Base-by-base conservation (phyloP, 768 basidiomycete genomes). In the Leccinum boreale region DNA sequence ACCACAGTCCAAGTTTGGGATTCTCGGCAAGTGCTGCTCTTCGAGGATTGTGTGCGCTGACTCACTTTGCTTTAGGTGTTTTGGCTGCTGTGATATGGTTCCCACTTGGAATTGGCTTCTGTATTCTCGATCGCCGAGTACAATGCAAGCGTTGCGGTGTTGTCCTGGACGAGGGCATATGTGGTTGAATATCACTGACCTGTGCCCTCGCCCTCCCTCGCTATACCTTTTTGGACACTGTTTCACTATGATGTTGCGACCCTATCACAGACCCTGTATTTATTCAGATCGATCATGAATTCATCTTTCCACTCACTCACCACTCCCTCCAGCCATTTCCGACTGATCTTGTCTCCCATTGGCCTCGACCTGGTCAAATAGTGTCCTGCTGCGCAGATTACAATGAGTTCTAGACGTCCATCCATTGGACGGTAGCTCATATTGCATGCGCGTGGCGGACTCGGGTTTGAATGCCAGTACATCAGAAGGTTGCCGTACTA, bases 31-130 rank as follows among this genome's bases (percentile, higher is more conserved):
- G 84, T 70, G 15, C 1, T 31, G 4, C 33, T 64, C 49, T 47
- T 50, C 26, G 39, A 19, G 2, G 49, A n/a, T 5, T 9, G 3
- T 9, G 17, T 44, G 11, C 42, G 4, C 31, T 17, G 21, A 53
- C 50, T 52, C 45, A 58, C 50, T 26, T 21, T 8, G 24, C 39
- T 51, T 33, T 59, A 91, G 90, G 91, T 55, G 72, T 93, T 31
- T 73, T 94, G n/a, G 88, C 88, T 8, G 91, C 92, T 4, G 74
- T 94, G 24, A 75, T 93, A 58, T 93, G 90, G 91, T 94, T 94
- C 75, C 92, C 92, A 4, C 72, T 92, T 0, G 92, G 92, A 5
- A 79, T 94, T 39, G 89, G 85, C 2, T 74, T 88, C 5, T 94
- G 92, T 65, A 71, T 93, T 9, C 77, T 94, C 24, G 92, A 94